Percentiles rank a stretch among this genome's conserved stretches.
phyloP scores from a whole-genome alignment of 805 yeast species.

The Jamesozyma rosinii region DNA sequence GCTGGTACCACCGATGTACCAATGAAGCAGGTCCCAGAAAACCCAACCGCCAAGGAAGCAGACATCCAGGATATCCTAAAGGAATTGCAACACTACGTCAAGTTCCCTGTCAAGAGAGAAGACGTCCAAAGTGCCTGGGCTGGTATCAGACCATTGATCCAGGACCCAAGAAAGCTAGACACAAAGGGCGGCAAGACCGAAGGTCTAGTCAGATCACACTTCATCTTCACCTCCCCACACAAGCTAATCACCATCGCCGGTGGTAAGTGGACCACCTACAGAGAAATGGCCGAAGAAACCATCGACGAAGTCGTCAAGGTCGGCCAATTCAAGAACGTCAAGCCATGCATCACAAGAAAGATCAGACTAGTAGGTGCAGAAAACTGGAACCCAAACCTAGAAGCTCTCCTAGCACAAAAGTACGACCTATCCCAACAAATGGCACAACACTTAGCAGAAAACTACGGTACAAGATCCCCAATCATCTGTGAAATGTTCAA shows the following conservation, averaged over 20 bases:
- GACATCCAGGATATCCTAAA: conserved; percentile 80
- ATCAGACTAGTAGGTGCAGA: conserved; percentile 71
- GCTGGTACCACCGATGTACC: conserved; percentile 97
- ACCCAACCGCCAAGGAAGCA: conserved; percentile 77
- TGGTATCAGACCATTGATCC: conserved; percentile 89
- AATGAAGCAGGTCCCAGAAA: conserved; percentile 54
- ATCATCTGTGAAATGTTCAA: conserved; percentile 53
- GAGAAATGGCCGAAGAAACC: conserved; percentile 96
- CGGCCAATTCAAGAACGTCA: conserved; percentile 31
- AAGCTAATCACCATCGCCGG: conserved; percentile 87
- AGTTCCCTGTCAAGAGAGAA: conserved; percentile 77
- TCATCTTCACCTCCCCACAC: conserved; percentile 59
- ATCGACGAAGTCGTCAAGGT: conserved; percentile 59
- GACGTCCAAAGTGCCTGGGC: conserved; percentile 95
- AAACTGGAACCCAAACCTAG: conserved; percentile 61
- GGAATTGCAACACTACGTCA: conserved; percentile 83
- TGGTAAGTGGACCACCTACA: conserved; percentile 97
- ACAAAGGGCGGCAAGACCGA: conserved; percentile 47
- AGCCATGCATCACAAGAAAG: conserved; percentile 35
- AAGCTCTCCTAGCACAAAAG: conserved; percentile 72
- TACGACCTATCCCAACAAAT: conserved; percentile 60
- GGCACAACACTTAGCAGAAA: conserved; percentile 72
- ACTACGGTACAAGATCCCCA: conserved; percentile 87
- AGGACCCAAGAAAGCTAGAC: conserved; percentile 55
- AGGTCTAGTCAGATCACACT: conserved; percentile 84